phyloP scores from a whole-genome alignment of 139 green algal species.

The Penium margaritaceum region DNA sequence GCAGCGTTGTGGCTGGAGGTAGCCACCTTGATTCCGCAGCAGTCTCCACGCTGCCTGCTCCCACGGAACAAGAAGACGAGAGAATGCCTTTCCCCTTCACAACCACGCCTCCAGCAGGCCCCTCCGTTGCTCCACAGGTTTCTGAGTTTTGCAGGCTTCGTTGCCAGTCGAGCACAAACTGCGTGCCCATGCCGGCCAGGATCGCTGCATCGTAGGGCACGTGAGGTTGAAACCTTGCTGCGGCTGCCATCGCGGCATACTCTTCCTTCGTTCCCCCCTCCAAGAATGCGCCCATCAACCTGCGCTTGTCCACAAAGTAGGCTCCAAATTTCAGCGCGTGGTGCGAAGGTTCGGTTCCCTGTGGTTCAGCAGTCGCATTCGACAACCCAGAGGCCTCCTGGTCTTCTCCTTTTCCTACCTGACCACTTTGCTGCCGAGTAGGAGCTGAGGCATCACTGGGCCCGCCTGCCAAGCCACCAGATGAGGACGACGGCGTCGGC shows the following conservation, averaged over 20 bases:
- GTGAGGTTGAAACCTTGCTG: constrained; percentile 15
- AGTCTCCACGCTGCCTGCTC: background rate
- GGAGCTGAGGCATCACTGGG: background rate
- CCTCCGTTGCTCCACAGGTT: background rate
- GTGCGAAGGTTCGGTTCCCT: background rate
- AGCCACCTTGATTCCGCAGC: background rate
- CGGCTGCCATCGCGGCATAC: constrained; percentile 23
- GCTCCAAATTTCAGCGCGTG: constrained; percentile 29
- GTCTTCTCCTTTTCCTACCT: too few species aligned
- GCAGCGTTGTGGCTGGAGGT: too few species aligned
- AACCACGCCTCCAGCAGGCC: background rate
- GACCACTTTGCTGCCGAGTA: background rate
- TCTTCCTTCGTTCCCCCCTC: constrained; percentile 44
- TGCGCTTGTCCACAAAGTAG: constrained; percentile 43
- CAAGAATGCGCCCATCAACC: constrained; percentile 42
- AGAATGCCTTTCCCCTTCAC: background rate
- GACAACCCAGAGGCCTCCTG: too few species aligned
- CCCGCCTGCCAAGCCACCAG: background rate
- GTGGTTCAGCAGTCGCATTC: background rate
- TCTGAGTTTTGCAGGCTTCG: too few species aligned
- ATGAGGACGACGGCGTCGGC: too few species aligned
- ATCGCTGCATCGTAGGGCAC: background rate
- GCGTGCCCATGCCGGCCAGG: constrained; percentile 14
- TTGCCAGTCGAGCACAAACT: constrained; percentile 19
- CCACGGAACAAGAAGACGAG: too few species aligned